A percentile compares a stretch with the other conserved stretches of the same genome.
Evolutionary conservation across 2,329 filamentous ascomycete species (phyloP).

Genomic region (Zasmidium cellare): DNA sequence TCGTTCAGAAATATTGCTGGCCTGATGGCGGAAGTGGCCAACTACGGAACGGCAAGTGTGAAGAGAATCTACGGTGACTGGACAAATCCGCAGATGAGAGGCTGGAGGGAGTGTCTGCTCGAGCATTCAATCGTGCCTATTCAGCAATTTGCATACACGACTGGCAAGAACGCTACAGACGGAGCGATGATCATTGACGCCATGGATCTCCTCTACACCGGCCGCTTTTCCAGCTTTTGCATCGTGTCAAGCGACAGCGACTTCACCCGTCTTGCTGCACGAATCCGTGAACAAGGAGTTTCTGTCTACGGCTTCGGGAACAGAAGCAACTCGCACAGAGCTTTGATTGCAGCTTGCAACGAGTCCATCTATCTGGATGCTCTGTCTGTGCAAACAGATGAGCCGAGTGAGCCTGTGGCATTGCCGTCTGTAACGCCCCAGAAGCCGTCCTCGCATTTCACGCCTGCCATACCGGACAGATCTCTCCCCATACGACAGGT

Average conservation of each 20-base stretch:
- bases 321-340: constrained; percentile 27
- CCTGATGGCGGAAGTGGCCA: constrained; percentile 34
- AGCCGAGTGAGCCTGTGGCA: constrained; percentile 1
- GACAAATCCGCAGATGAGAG: constrained; percentile 25
- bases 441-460: background rate
- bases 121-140: constrained; percentile 30
- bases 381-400: constrained; percentile 18
- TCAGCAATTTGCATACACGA: constrained; percentile 35
- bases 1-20: constrained; percentile 12
- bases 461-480: background rate
- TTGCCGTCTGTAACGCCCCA: background rate
- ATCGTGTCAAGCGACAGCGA: constrained; percentile 39
- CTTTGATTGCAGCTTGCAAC: constrained; percentile 33
- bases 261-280: constrained; percentile 36
- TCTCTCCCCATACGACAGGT: background rate
- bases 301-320: constrained; percentile 38
- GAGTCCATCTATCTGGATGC: constrained; percentile 34
- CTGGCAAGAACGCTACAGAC: constrained; percentile 34
- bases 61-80: constrained; percentile 35
- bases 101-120: constrained; percentile 29
- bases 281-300: constrained; percentile 38
- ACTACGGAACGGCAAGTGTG: constrained; percentile 35
- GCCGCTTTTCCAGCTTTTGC: constrained; percentile 36
- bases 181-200: constrained; percentile 39
- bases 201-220: constrained; percentile 38